Evolutionary conservation across 2,329 filamentous ascomycete species (phyloP), one percentile per base, ranked within the genome.

Genomic region (Fusarium nygamai): DNA sequence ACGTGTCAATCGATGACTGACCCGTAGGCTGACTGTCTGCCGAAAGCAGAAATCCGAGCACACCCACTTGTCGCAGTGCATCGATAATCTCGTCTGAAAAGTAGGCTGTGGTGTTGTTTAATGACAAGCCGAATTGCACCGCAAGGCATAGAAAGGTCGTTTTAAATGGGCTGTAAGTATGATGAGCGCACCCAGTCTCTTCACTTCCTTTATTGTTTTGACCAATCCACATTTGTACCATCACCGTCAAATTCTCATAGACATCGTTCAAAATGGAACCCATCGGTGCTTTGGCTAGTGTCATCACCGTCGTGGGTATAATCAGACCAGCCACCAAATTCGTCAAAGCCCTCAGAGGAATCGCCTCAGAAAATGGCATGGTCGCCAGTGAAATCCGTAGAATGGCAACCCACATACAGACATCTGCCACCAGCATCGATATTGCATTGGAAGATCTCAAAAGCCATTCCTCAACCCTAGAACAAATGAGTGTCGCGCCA

Each of bases 1-100:
- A 69, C 67, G 57, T 69, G 64, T 69, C 57, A 64, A 13, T n/a
- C 22, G 17, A 22, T 69, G 50, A 51, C 22, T 51, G 43, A 60
- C 0, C 36, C 24, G 9, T 19, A 17, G 47, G 9, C 39, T 34
- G 0, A 43, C 5, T n/a, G 19, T 36, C 1, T 47, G 14, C 65
- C 51, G 0, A 33, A 68, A 64, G 3, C 0, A 64, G 65, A 41
- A 48, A 51, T 5, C 51, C 65, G 44, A 69, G 44, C 46, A 58
- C 65, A 69, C 56, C 14, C 54, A 63, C 6, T 9, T 4, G 1
- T 13, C 10, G 2, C 2, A n/a, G 12, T 50, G 38, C 50, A 16
- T 43, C n/a, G 6, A 8, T 14, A 6, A 33, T 46, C 12, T 36
- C 38, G 8, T 16, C 29, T 22, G 6, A 13, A 8, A 64, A 46